phyloP scores from a whole-genome alignment of 2,329 filamentous ascomycete species.

The Cytospora piceicola region DNA sequence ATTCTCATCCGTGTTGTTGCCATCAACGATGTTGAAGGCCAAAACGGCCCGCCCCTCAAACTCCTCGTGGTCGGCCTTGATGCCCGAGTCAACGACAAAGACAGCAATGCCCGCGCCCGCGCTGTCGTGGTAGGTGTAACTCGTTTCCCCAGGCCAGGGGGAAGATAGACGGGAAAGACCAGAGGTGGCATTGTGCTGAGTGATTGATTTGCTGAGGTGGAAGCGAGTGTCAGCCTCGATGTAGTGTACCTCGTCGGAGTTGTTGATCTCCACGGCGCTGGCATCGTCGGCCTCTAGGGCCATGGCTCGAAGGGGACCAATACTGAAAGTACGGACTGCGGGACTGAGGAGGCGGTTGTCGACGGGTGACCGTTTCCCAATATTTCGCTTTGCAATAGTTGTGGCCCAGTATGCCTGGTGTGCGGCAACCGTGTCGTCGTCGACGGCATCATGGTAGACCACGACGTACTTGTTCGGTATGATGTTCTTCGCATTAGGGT shows the following conservation, averaged over 20 bases:
- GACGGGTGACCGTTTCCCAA: conserved; percentile 52
- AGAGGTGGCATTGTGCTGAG: conserved; percentile 57
- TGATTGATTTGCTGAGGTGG: conserved; percentile 47
- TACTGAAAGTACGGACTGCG: conserved; percentile 49
- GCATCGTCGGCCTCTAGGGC: conserved; percentile 42
- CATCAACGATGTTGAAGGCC: conserved; percentile 57
- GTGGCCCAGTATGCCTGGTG: conserved; percentile 54
- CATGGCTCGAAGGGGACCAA: conserved; percentile 58
- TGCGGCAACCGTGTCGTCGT: conserved; percentile 51
- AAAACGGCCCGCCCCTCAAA: conserved; percentile 60
- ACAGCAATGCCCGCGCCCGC: conserved; percentile 61
- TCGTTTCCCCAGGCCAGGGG: conserved; percentile 38
- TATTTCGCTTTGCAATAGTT: conserved; percentile 60
- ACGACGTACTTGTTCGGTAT: conserved; percentile 66
- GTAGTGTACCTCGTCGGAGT: conserved; percentile 46
- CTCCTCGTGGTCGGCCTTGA: conserved; percentile 58
- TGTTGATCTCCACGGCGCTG: conserved; percentile 48
- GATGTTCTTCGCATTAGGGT: conserved; percentile 51
- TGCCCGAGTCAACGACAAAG: conserved; percentile 70
- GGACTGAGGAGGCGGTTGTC: conserved; percentile 54
- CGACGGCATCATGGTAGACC: conserved; percentile 62
- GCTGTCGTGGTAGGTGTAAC: conserved; percentile 57
- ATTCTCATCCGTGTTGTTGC: conserved; percentile 57
- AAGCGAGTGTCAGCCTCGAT: conserved; percentile 55
- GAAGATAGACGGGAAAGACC: conserved; percentile 60